These are phyloP conservation scores for Xylaria castorea DNA, from an alignment of 495 filamentous ascomycete genomes.

Conservation along the genomic window DNA sequence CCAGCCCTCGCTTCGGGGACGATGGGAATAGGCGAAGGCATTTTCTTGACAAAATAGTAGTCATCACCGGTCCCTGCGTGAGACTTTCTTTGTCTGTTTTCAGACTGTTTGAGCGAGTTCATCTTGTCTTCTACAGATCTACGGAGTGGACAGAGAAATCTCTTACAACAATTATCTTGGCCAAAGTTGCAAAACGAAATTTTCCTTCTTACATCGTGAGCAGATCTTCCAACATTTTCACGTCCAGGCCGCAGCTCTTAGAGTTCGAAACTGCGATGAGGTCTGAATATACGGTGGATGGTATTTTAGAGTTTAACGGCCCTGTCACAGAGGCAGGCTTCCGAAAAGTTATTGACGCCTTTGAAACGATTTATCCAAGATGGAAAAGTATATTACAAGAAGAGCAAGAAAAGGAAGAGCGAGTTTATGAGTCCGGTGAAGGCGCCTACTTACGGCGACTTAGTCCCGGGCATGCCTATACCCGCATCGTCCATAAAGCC, in stretches of 20 bases:
- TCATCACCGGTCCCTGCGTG: conserved; percentile 81
- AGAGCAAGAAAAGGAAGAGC: conserved; percentile 82
- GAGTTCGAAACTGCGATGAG: conserved; percentile 91
- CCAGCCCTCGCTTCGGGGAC: conserved; percentile 28
- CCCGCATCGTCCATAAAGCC: conserved; percentile 86
- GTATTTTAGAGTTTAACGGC: conserved; percentile 84
- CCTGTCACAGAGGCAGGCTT: conserved; percentile 68
- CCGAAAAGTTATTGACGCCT: conserved; percentile 67
- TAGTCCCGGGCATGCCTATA: conserved; percentile 92
- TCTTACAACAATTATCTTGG: conserved; percentile 91
- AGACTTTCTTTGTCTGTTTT: conserved; percentile 76
- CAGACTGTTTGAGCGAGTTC: conserved; percentile 89
- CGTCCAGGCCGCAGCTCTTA: conserved; percentile 72
- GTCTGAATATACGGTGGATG: conserved; percentile 83
- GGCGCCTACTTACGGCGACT: conserved; percentile 91
- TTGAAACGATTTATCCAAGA: conserved; percentile 76
- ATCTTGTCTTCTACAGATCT: conserved; percentile 94
- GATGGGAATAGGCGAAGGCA: conserved; percentile 51
- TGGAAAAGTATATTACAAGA: conserved; percentile 78
- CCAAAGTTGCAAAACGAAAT: conserved; percentile 83
- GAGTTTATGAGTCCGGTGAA: conserved; percentile 81
- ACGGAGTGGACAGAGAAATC: conserved; percentile 98
- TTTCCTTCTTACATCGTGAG: conserved; percentile 92
- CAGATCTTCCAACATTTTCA: conserved; percentile 87
- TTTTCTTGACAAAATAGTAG: conserved; percentile 72